Evolutionary conservation across 2,329 filamentous ascomycete species (phyloP).

Genomic region (Basipetospora sp.): DNA sequence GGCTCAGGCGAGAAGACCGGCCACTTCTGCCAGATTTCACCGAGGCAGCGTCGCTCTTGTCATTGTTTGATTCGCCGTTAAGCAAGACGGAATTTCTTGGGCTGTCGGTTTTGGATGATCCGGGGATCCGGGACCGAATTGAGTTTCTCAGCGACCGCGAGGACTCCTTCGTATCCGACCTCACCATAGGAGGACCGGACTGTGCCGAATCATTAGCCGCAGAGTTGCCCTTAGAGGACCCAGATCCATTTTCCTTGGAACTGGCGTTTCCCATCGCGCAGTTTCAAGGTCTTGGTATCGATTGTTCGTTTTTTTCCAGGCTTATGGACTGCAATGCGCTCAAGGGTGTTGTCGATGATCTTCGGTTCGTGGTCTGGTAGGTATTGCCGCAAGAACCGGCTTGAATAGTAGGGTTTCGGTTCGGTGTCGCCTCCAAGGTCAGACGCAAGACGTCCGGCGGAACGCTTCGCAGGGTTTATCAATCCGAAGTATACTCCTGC

Average conservation of each 20-base stretch:
- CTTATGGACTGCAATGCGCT: neutral
- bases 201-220: constrained; percentile 33
- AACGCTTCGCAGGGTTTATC: neutral
- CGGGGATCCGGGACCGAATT: constrained; percentile 79
- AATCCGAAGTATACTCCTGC: neutral
- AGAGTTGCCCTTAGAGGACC: constrained; percentile 35
- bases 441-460: neutral
- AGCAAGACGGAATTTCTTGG: constrained; percentile 61
- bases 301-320: neutral
- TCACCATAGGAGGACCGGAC: constrained; percentile 81
- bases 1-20: constrained; percentile 33
- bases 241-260: constrained; percentile 43
- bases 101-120: constrained; percentile 58
- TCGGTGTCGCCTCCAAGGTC: neutral
- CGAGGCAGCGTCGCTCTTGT: constrained; percentile 63
- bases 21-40: constrained; percentile 54
- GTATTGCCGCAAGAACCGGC: neutral
- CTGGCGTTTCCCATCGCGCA: constrained; percentile 58
- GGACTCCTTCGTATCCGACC: constrained; percentile 86
- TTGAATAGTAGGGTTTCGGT: neutral
- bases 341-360: neutral
- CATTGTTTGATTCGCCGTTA: constrained; percentile 39
- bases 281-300: constrained; percentile 5
- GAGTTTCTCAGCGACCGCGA: constrained; percentile 64
- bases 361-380: neutral